Base-by-base conservation (phyloP, 2,329 filamentous ascomycete genomes). In the Colletotrichum sublineola region DNA sequence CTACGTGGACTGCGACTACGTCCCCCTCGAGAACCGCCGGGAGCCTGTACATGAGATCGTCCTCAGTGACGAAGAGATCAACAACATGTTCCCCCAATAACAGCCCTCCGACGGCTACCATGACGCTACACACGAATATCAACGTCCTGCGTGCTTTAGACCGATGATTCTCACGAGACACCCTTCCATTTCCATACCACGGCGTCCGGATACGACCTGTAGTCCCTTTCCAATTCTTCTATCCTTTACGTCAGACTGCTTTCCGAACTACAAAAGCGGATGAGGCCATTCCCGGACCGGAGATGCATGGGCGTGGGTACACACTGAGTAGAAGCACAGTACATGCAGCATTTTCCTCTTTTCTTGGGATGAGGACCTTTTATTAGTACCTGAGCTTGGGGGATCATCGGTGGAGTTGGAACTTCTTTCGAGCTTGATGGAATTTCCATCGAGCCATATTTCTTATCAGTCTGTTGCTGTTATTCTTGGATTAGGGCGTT, bases 1-100 rank as follows among this genome's bases (percentile, higher is more conserved):
- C 9, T 94, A 94, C 80, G 84, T 92, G 77, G 92, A 94, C 81
- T 90, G 89, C 84, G 91, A 94, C 76, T 93, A 93, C 79, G 87
- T 90, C 48, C 92, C 93, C 53, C 87, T 95, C 78, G 92, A 95
- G 81, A 90, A 92, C 80, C 90, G 90, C 75, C 91, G 91, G 78
- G 93, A 95, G 75, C 92, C 93, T 1, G 92, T 96, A 62, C 86
- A 93, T 82, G 93, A 96, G 79, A 95, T 96, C 75, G 85, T 89
- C 68, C 85, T 96, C 68, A 94, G 88, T 76, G 93, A 96, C 74
- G 93, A 95, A 81, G 93, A 96, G 83, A 87, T 90, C 68, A 89
- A 89, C 76, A 85, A 87, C 75, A 90, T 94, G 84, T 85, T 93
- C 60, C 92, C 92, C 7, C 87, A 91, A 83, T 92, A 82, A 83